phyloP scores from a whole-genome alignment of 225 moss, liverwort and hornwort species.

The Lunularia cruciata region DNA sequence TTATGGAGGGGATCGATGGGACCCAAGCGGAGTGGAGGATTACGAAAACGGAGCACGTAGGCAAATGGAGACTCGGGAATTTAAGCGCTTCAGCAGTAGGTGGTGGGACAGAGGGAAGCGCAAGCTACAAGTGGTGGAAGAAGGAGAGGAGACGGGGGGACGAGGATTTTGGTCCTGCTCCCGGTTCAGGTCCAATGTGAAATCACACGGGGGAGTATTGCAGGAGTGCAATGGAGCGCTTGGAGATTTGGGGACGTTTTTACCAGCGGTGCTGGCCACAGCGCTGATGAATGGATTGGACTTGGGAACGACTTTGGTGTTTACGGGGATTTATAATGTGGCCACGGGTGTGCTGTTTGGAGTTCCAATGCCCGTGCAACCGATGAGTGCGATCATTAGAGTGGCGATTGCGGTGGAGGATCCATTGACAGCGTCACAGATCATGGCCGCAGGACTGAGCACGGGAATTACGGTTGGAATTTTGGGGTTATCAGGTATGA shows the following conservation, averaged over 20 bases:
- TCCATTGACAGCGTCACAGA: conserved; percentile 41
- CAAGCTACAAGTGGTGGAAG: not conserved
- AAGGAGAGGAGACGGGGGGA: not conserved
- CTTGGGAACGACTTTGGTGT: conserved; percentile 43
- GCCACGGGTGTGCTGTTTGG: conserved; percentile 40
- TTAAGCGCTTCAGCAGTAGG: conserved; percentile 9
- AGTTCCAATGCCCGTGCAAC: conserved; percentile 51
- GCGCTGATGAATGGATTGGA: conserved; percentile 35
- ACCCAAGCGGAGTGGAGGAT: not conserved
- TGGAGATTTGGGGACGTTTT: conserved; percentile 43
- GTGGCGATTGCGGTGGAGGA: conserved; percentile 37
- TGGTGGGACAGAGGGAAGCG: no score
- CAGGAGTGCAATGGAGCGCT: conserved; percentile 46
- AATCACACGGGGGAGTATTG: conserved; percentile 19
- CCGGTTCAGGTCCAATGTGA: conserved; percentile 20
- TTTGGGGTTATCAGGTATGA: conserved; percentile 41
- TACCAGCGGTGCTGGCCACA: conserved; percentile 43
- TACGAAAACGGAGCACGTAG: not conserved
- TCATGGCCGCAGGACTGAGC: conserved; percentile 51
- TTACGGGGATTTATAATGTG: conserved; percentile 45
- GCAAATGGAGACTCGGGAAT: not conserved
- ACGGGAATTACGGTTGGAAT: conserved; percentile 26
- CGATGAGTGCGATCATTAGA: conserved; percentile 46
- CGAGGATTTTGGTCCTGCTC: not conserved
- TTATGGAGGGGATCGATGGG: no score